Conservation (phyloP, 1,284 basidiomycete species). For the Pseudomicrostroma phylloplanum region DNA sequence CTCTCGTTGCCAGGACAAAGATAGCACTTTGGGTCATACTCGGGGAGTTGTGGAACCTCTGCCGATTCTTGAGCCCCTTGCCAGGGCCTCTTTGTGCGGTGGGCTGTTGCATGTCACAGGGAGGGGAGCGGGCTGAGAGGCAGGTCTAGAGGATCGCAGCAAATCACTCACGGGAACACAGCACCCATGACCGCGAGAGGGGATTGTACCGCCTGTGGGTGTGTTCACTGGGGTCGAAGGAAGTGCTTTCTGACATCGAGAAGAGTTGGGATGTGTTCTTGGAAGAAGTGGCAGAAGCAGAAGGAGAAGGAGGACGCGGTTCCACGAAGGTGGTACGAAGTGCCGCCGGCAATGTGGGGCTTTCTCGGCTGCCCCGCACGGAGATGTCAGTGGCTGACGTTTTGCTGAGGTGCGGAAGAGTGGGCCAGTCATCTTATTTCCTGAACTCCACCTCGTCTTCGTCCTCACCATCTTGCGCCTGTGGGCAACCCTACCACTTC, state of each 20-base stretch:
- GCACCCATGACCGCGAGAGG: conserved; percentile 35
- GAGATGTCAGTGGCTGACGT: too few relatives aligned
- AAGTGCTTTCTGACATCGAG: conserved; percentile 7
- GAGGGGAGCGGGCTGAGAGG: neutral
- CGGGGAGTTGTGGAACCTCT: conserved; percentile 51
- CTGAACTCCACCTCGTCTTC: too few relatives aligned
- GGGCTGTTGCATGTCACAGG: conserved; percentile 19
- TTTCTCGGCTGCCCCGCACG: too few relatives aligned
- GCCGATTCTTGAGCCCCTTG: conserved; percentile 45
- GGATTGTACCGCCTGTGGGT: conserved; percentile 48
- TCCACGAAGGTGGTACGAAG: too few relatives aligned
- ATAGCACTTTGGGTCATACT: conserved; percentile 75
- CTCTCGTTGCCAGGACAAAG: conserved; percentile 82
- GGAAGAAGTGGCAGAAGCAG: too few relatives aligned
- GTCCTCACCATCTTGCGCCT: too few relatives aligned
- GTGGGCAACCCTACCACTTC: too few relatives aligned
- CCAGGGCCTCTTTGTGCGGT: conserved; percentile 49
- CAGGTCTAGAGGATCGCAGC: neutral
- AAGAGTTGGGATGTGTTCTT: neutral
- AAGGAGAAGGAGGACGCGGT: too few relatives aligned
- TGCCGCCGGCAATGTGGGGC: too few relatives aligned
- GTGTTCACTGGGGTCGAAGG: conserved; percentile 41
- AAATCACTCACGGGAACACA: conserved; percentile 38
- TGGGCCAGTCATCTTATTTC: too few relatives aligned
- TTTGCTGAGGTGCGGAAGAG: too few relatives aligned